phyloP scores from a whole-genome alignment of 805 yeast species.

The Kregervanrija fluxuum region DNA sequence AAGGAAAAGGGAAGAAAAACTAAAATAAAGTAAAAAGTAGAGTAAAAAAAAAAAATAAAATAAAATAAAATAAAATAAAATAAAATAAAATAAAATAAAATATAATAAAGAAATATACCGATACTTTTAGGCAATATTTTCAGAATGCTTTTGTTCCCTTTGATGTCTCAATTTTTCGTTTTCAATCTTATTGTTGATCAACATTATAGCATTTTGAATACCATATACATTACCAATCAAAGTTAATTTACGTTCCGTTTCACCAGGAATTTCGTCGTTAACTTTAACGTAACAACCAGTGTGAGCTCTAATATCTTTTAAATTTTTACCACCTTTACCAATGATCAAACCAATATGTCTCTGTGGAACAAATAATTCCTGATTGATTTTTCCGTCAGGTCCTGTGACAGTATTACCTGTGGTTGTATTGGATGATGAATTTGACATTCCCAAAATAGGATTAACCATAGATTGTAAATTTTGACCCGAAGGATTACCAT shows the following conservation, averaged over 20 bases:
- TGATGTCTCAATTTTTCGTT: conserved; percentile 42
- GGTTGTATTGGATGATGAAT: conserved; percentile 7
- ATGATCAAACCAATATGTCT: conserved; percentile 77
- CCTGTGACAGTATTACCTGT: conserved; percentile 12
- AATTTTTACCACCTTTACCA: conserved; percentile 80
- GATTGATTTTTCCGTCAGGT: conserved; percentile 46
- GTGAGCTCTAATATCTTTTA: conserved; percentile 65
- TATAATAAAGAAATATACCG: neutral
- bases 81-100: conserved; percentile 1
- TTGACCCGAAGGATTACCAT: too few relatives aligned
- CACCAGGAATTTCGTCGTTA: conserved; percentile 49
- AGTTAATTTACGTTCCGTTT: conserved; percentile 55
- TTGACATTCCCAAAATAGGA: neutral
- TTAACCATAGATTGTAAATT: too few relatives aligned
- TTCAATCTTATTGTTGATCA: conserved; percentile 67
- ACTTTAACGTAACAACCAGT: conserved; percentile 74
- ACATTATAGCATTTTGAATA: conserved; percentile 63
- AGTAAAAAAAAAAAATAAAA: too few relatives aligned
- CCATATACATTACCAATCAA: conserved; percentile 61
- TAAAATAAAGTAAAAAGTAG: neutral
- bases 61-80: conserved; percentile 1
- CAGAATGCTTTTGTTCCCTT: conserved; percentile 11
- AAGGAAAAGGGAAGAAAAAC: neutral
- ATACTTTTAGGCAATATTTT: neutral
- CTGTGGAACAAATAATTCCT: conserved; percentile 70